Evolutionary conservation across 352 stramenopile genomes (phyloP).

Genomic region (Thalassiosira exigua): DNA sequence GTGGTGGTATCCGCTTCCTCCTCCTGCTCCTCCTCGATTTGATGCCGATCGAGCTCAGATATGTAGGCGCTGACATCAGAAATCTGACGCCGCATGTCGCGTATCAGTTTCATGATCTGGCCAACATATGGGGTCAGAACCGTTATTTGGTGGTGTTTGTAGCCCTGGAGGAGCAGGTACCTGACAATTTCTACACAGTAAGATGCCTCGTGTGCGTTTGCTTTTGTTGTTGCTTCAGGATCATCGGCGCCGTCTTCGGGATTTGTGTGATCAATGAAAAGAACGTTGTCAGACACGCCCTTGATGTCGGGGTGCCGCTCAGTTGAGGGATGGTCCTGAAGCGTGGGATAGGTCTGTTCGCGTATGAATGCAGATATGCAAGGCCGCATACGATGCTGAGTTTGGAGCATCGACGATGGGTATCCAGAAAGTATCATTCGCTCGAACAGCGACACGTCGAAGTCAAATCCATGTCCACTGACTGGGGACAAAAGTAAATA

Average conservation of each 20-base stretch:
- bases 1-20: constrained; percentile 32
- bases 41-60: constrained; percentile 61
- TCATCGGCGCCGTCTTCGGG: constrained; percentile 66
- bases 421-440: constrained; percentile 68
- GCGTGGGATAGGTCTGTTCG: constrained; percentile 81
- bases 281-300: constrained; percentile 82
- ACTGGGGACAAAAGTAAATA: no score
- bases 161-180: constrained; percentile 86
- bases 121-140: constrained; percentile 88
- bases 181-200: constrained; percentile 84
- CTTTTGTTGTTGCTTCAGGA: constrained; percentile 69
- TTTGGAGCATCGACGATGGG: constrained; percentile 71
- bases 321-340: constrained; percentile 83
- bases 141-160: constrained; percentile 79
- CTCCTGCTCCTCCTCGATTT: constrained; percentile 47
- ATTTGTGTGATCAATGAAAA: constrained; percentile 86
- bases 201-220: constrained; percentile 84
- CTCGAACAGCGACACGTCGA: constrained; percentile 89
- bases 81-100: constrained; percentile 52
- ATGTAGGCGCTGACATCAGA: constrained; percentile 73
- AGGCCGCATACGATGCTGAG: constrained; percentile 87
- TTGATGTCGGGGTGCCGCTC: constrained; percentile 70
- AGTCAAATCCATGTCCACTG: constrained; percentile 76
- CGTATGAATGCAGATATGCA: constrained; percentile 87
- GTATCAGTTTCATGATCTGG: constrained; percentile 84